Evolutionary conservation across 2,329 filamentous ascomycete species (phyloP).

Genomic region (Aureobasidium namibiae): DNA sequence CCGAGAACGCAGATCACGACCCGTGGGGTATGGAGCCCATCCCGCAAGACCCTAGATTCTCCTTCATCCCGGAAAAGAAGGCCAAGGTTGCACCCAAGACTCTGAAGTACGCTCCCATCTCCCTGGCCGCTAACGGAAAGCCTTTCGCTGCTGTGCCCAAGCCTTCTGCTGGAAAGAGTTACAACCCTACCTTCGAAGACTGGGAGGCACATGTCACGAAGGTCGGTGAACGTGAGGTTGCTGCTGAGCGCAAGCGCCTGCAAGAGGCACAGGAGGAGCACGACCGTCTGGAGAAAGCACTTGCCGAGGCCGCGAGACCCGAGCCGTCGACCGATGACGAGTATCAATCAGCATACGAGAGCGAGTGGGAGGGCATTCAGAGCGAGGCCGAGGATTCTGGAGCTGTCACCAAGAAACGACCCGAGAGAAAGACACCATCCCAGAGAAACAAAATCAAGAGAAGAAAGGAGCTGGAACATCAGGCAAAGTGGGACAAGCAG

Average conservation of each 20-base stretch:
- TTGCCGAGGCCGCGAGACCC: constrained; percentile 66
- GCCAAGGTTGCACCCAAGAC: constrained; percentile 66
- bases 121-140: constrained; percentile 76
- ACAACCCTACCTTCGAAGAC: constrained; percentile 82
- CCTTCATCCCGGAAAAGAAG: constrained; percentile 56
- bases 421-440: constrained; percentile 73
- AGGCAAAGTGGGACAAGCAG: constrained; percentile 65
- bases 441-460: constrained; percentile 84
- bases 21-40: constrained; percentile 59
- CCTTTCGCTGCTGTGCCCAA: constrained; percentile 67
- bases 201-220: constrained; percentile 69
- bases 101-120: constrained; percentile 67
- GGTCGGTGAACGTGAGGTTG: constrained; percentile 72
- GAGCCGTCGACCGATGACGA: constrained; percentile 67
- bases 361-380: constrained; percentile 56
- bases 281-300: constrained; percentile 58
- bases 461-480: constrained; percentile 77
- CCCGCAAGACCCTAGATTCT: constrained; percentile 46
- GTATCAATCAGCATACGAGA: constrained; percentile 90
- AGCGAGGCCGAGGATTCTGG: constrained; percentile 48
- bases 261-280: constrained; percentile 58
- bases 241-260: constrained; percentile 67
- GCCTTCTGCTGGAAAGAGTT: constrained; percentile 77
- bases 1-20: constrained; percentile 59
- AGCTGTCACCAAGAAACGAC: constrained; percentile 58